Base-by-base conservation (phyloP, 2,329 filamentous ascomycete genomes). In the Grosmannia huntii region DNA sequence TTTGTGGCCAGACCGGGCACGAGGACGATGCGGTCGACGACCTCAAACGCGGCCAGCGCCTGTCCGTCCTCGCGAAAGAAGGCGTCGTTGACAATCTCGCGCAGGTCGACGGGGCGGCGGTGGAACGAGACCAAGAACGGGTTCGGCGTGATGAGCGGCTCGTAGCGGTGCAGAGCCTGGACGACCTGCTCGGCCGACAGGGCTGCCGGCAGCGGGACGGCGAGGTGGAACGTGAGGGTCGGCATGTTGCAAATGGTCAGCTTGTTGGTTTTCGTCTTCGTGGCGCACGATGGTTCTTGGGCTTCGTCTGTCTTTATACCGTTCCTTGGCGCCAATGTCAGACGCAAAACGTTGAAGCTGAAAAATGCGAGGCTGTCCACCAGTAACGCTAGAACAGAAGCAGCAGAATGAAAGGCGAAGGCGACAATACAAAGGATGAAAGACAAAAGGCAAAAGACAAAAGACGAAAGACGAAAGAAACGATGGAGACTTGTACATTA, bases 71-170 rank as follows among this genome's bases (percentile, higher is more conserved):
- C 64, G 59, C 63, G 65, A 65, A 76, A 77, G 65, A 75, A 75
- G 48, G 71, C 66, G 64, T 76, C 75, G 59, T 68, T 65, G 54
- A 67, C 68, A 50, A 73, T 66, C 58, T 68, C 67, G 21, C 64
- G 62, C 31, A 70, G 62, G n/a, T 66, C 61, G 27, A 71, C 64
- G 49, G 68, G 60, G 12, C 71, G 68, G 44, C 69, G 68, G 51
- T 70, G 67, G 62, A 66, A 76, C 38, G 66, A 68, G 36, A 73
- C 66, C 44, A 72, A 65, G 60, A 67, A 68, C 31, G 75, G 72
- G 61, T 74, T 68, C 9, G 71, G 62, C 62, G 66, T 66, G 64
- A 77, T 74, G 60, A 76, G 69, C 38, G 74, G 70, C 46, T 68
- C 66, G 61, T 72, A 71, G 54, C 70, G 66, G 48, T 75, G 73